These are phyloP conservation scores for Marasmius sp. DNA, from an alignment of 1,284 basidiomycete genomes.

Conservation along the genomic window DNA sequence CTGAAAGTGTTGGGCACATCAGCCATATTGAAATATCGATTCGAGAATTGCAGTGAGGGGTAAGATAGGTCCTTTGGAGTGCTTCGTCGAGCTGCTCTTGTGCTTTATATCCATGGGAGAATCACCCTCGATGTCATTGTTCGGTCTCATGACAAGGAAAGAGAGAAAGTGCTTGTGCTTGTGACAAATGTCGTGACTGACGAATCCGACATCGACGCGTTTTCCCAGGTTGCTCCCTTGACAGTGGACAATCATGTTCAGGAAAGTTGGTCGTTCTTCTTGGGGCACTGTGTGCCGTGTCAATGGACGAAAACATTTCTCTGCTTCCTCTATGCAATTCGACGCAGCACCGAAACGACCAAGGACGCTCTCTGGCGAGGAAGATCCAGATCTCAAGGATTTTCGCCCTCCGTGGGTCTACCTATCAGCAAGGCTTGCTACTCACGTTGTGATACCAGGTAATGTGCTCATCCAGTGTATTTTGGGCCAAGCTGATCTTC, in stretches of 20 bases:
- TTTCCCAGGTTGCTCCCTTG: too few relatives aligned
- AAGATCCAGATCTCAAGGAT: constrained; percentile 30
- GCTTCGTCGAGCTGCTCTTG: not conserved
- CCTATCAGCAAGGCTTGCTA: constrained; percentile 41
- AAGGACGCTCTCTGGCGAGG: not conserved
- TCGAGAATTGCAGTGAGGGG: not conserved
- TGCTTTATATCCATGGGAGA: too few relatives aligned
- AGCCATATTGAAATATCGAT: not conserved
- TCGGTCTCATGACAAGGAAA: too few relatives aligned
- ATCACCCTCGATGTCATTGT: too few relatives aligned
- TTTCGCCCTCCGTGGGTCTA: constrained; percentile 61
- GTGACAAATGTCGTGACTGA: too few relatives aligned
- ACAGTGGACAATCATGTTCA: too few relatives aligned
- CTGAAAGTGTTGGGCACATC: constrained; percentile 16
- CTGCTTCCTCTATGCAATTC: not conserved
- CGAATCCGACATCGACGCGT: too few relatives aligned
- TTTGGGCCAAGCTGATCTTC: not conserved
- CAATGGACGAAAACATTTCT: too few relatives aligned
- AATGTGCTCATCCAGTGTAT: constrained; percentile 15
- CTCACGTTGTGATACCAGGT: constrained; percentile 53
- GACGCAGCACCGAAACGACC: not conserved
- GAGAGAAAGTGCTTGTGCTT: too few relatives aligned
- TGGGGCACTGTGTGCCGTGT: too few relatives aligned
- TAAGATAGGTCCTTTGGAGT: not conserved
- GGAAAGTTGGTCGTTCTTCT: too few relatives aligned